A percentile compares a stretch with the other conserved stretches of the same genome.
Conservation (phyloP, 129 eudicot genomes). For the sunflower (Helianthus annuus) region DNA sequence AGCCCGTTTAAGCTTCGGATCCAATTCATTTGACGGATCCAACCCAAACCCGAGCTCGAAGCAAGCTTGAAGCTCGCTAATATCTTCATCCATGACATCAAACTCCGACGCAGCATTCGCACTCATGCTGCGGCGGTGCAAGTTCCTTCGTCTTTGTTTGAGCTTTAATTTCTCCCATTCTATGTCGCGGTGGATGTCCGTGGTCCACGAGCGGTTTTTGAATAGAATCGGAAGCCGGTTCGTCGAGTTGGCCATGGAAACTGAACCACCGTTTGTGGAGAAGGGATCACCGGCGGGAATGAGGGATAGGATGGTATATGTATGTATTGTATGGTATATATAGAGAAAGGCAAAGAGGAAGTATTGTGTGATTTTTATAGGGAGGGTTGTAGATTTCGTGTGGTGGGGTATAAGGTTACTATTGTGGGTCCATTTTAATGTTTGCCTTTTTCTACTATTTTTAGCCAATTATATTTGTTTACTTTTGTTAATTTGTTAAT, state of each 20-base stretch:
- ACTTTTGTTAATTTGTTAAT: not conserved
- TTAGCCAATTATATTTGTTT: not conserved
- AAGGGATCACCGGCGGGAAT: not conserved
- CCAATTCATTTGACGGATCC: slow-evolving; percentile 48
- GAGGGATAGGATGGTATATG: not conserved
- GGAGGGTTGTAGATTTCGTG: not conserved
- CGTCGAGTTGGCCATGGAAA: slow-evolving; percentile 16
- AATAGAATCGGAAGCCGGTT: not conserved
- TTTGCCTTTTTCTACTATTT: not conserved
- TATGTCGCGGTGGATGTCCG: slow-evolving; percentile 40
- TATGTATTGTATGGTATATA: not conserved
- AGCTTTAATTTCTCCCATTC: slow-evolving; percentile 51
- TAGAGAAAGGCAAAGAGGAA: not conserved
- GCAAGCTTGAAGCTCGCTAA: slow-evolving; percentile 70
- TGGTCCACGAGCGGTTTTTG: slow-evolving; percentile 62
- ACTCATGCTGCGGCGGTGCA: slow-evolving; percentile 33
- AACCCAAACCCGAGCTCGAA: slow-evolving; percentile 76
- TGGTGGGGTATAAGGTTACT: not conserved
- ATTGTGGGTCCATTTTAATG: slow-evolving; percentile 13
- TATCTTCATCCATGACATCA: slow-evolving; percentile 53
- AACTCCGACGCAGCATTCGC: slow-evolving; percentile 14
- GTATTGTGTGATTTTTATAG: too few relatives aligned
- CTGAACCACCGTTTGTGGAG: slow-evolving; percentile 25
- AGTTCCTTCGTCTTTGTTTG: slow-evolving; percentile 23
- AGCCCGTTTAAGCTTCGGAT: slow-evolving; percentile 50